These are phyloP conservation scores for Hordeum pubiflorum DNA, from an alignment of 202 grass and related monocot genomes.

Conservation along the genomic window DNA sequence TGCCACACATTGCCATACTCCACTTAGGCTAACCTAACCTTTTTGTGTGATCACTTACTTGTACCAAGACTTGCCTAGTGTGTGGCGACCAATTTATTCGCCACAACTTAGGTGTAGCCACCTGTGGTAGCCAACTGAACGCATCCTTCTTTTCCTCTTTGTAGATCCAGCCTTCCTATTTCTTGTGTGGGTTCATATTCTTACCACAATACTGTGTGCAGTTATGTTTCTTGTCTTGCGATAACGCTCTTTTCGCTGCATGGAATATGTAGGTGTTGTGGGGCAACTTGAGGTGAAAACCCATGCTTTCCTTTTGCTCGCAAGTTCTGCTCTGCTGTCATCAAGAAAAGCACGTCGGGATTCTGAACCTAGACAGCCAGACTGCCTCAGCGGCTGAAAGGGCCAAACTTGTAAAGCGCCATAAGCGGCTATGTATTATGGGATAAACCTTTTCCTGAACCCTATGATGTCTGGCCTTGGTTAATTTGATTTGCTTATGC, in stretches of 20 bases:
- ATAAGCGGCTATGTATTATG: not conserved
- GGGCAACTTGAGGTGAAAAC: constrained; percentile 37
- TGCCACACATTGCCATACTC: not conserved
- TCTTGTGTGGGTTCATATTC: not conserved
- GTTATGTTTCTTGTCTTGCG: not conserved
- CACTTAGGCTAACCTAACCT: not conserved
- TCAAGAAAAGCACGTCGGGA: not conserved
- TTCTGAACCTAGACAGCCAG: not conserved
- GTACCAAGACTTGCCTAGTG: not conserved
- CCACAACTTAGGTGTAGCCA: not conserved
- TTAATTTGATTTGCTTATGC: not conserved
- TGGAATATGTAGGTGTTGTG: constrained; percentile 61
- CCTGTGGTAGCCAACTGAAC: not conserved
- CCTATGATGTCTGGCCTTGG: not conserved
- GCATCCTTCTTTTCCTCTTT: not conserved
- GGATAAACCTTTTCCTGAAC: not conserved
- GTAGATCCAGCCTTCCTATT: not conserved
- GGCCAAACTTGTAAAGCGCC: not conserved
- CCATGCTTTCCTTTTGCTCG: not conserved
- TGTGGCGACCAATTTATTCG: not conserved
- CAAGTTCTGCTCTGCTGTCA: not conserved
- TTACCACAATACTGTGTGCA: not conserved
- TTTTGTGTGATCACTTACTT: not conserved
- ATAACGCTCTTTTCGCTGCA: constrained; percentile 11
- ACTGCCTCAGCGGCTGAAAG: too few relatives aligned